These are phyloP conservation scores for Mycogone perniciosa DNA, from an alignment of 2,329 filamentous ascomycete genomes.

Conservation along the genomic window DNA sequence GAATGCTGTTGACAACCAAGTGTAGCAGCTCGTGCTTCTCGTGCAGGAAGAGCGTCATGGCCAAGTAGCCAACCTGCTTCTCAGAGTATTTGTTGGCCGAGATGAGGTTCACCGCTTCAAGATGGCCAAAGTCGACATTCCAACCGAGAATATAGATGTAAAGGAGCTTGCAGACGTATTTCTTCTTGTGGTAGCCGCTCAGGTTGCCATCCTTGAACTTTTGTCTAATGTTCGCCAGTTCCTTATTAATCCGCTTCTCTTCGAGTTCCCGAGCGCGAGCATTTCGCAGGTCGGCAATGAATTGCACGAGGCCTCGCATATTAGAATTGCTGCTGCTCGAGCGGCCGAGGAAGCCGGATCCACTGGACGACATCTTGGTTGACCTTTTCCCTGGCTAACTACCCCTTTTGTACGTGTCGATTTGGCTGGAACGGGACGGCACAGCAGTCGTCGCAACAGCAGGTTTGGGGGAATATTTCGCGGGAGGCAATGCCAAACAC, in stretches of 20 bases:
- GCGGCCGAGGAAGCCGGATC: slow-evolving; percentile 58
- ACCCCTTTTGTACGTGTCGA: neutral
- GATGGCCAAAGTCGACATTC: slow-evolving; percentile 97
- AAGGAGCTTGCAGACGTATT: slow-evolving; percentile 99
- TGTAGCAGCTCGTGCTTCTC: slow-evolving; percentile 95
- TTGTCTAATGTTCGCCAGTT: slow-evolving; percentile 94
- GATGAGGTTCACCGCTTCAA: slow-evolving; percentile 96
- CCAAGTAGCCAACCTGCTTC: slow-evolving; percentile 98
- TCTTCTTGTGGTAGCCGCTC: slow-evolving; percentile 98
- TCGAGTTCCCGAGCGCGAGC: slow-evolving; percentile 91
- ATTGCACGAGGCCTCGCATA: slow-evolving; percentile 86
- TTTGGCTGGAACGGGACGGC: neutral
- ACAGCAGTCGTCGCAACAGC: slow-evolving; percentile 1
- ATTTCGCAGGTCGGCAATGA: slow-evolving; percentile 94
- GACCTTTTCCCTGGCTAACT: neutral
- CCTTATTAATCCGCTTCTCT: slow-evolving; percentile 99
- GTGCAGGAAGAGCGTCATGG: slow-evolving; percentile 93
- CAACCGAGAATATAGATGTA: slow-evolving; percentile 99
- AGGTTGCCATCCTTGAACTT: slow-evolving; percentile 96
- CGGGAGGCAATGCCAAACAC: slow-evolving; percentile 18
- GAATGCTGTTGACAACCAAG: slow-evolving; percentile 95
- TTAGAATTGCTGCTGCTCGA: slow-evolving; percentile 60
- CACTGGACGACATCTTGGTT: slow-evolving; percentile 48
- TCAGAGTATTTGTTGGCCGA: slow-evolving; percentile 97
- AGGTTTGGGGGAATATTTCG: neutral